Base-by-base conservation (phyloP, 2,329 filamentous ascomycete species). In the Pseudomassariella vexata region DNA sequence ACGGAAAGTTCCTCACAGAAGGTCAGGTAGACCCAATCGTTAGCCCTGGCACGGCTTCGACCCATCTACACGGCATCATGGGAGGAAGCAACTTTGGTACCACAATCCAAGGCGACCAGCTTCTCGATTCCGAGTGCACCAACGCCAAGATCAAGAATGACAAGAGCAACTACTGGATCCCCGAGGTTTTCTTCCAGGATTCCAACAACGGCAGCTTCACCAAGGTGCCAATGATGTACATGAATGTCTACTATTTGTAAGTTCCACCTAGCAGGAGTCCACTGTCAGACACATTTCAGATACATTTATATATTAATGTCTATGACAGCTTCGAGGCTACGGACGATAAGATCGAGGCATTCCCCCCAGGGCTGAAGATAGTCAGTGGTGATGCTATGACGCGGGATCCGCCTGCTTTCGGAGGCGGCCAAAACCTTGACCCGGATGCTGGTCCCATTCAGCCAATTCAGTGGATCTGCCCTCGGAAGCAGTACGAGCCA, bases 81-180 rank as follows among this genome's bases (percentile, higher is more conserved):
- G 83, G 80, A 25, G 82, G 79, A 36, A 82, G 76, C 56, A 78
- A 65, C 44, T 88, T 88, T 48, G 65, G 70, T 41, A 62, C 76
- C 42, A 66, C 58, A 32, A 77, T 81, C 50, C 76, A 68, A 24
- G 83, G 77, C 46, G 64, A 74, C 35, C 64, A 72, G 27, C 66
- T 84, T 17, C 39, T 65, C 38, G 53, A 67, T 34, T 85, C 81
- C 19, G 68, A 71, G 17, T 90, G 85, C 66, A 83, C 77, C 29
- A 85, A 79, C 20, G 82, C 84, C 53, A 68, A 70, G 39, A 67
- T 85, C 51, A 76, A 70, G 46, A 74, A 73, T 34, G 83, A 88
- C 59, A 67, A 76, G 52, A 82, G 74, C 45, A 82, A 82, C 57
- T 89, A 90, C 65, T 89, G 85, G 85, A 77, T 79, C 35, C 83